These are phyloP conservation scores for Blastobotrys indianensis DNA, from an alignment of 1,139 yeast species.

Conservation along the genomic window DNA sequence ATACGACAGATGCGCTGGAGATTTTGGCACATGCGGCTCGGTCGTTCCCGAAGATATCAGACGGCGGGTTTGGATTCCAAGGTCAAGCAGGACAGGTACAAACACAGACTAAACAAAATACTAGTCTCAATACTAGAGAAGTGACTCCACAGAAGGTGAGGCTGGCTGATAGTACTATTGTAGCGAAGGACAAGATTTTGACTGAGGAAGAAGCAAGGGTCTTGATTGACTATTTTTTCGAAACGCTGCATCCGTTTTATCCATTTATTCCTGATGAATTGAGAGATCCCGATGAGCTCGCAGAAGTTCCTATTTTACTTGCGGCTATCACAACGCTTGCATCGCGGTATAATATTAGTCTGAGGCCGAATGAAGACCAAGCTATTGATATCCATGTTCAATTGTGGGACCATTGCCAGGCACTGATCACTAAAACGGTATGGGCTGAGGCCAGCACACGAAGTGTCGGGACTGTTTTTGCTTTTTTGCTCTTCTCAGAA, in stretches of 20 bases:
- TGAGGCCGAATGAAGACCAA: slow-evolving; percentile 1
- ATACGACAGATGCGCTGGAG: slow-evolving; percentile 58
- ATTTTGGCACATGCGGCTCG: slow-evolving; percentile 46
- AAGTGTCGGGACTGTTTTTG: slow-evolving; percentile 78
- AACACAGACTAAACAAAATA: neutral
- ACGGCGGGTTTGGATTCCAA: neutral
- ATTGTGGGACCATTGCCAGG: slow-evolving; percentile 78
- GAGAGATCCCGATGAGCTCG: slow-evolving; percentile 58
- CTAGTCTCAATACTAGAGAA: neutral
- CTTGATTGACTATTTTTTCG: slow-evolving; percentile 60
- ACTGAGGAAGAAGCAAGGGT: slow-evolving; percentile 62
- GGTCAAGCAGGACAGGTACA: neutral
- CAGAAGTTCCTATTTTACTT: slow-evolving; percentile 72
- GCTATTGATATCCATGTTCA: slow-evolving; percentile 49
- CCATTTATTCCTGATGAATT: slow-evolving; percentile 77
- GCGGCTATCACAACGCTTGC: slow-evolving; percentile 78
- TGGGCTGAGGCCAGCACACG: slow-evolving; percentile 94
- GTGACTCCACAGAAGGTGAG: slow-evolving; percentile 38
- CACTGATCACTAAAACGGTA: slow-evolving; percentile 75
- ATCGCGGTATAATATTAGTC: slow-evolving; percentile 47
- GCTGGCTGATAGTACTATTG: slow-evolving; percentile 58
- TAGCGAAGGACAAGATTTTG: slow-evolving; percentile 56
- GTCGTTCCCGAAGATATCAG: slow-evolving; percentile 25
- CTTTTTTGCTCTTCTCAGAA: slow-evolving; percentile 81
- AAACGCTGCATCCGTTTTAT: slow-evolving; percentile 81